Base-by-base conservation (phyloP, 192 early-diverging fungal species). In the Mycoemilia scoparia region DNA sequence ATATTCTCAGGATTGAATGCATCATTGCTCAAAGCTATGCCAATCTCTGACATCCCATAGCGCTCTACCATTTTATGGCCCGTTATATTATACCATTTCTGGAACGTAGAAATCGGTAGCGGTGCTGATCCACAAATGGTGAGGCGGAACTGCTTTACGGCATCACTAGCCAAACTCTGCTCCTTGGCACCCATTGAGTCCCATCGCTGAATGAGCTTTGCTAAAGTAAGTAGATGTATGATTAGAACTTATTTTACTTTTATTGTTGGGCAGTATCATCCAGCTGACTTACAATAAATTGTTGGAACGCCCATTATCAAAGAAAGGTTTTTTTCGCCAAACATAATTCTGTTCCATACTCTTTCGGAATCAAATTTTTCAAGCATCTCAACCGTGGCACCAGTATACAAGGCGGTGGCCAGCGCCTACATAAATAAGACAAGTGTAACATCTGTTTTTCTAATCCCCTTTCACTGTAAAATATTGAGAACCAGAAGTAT, bases 281-380 rank as follows among this genome's bases (percentile, higher is more conserved):
- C 70, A 45, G n/a, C n/a, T n/a, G n/a, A n/a, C n/a, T n/a, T n/a
- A n/a, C n/a, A n/a, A 61, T 90, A 87, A 39, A 87, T 77, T 10
- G 87, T 84, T 2, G 87, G 87, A 8, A 90, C 87, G 3, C 79
- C 82, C 87, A 87, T 90, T 34, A 87, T 74, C 9, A 86, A 34
- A 0, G 82, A 69, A 3, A 84, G 57, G 33, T 71, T 45, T 29
- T 67, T 50, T 11, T 54, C 39, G 4, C 57, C 51, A 22, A 53
- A 45, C 28, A 69, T 64, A 46, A 74, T 71, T 3, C 79, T 60
- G 20, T 50, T 29, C 84, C 82, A 86, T 5, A 79, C 71, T 4
- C 43, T 14, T 14, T 40, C 50, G 3, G 67, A 59, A 54, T 83
- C 65, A 47, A 87, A 83, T 21, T 68, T 68, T 19, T 67, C 57